phyloP scores from a whole-genome alignment of 1,284 basidiomycete genomes.

The Vanrija humicola region DNA sequence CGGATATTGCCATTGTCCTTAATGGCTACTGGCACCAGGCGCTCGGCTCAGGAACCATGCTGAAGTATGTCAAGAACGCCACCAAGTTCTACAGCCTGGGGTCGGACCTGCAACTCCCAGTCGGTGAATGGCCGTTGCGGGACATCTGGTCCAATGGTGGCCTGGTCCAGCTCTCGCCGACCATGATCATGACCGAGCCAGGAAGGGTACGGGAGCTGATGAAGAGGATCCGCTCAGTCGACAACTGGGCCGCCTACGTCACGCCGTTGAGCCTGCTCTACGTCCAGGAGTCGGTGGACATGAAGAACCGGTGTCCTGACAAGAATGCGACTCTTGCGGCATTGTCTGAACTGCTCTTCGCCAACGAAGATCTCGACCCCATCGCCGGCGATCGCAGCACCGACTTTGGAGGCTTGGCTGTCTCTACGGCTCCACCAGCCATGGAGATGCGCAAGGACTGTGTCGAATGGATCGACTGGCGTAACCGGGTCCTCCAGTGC shows the following conservation, averaged over 20 bases:
- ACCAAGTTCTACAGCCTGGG: constrained; percentile 18
- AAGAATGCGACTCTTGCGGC: constrained; percentile 20
- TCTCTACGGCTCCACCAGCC: constrained; percentile 26
- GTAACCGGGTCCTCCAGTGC: constrained; percentile 9
- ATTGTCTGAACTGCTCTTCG: constrained; percentile 20
- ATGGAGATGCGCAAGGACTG: constrained; percentile 15
- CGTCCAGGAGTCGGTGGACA: constrained; percentile 19
- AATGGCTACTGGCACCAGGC: constrained; percentile 8
- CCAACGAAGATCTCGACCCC: constrained; percentile 23
- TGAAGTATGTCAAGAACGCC: not conserved
- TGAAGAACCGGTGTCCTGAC: constrained; percentile 22
- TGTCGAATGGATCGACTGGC: constrained; percentile 27
- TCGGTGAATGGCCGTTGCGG: constrained; percentile 14
- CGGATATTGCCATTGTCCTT: not conserved
- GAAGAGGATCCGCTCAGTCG: constrained; percentile 16
- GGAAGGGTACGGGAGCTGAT: constrained; percentile 26
- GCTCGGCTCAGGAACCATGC: no score
- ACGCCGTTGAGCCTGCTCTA: constrained; percentile 30
- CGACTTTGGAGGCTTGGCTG: constrained; percentile 16
- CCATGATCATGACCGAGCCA: constrained; percentile 25
- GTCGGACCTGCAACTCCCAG: constrained; percentile 16
- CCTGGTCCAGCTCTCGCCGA: constrained; percentile 37
- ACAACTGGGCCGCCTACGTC: constrained; percentile 36
- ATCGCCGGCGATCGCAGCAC: constrained; percentile 13
- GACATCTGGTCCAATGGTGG: constrained; percentile 29